Base-by-base conservation (phyloP, 2,329 filamentous ascomycete genomes). In the Arachnomyces sp. region DNA sequence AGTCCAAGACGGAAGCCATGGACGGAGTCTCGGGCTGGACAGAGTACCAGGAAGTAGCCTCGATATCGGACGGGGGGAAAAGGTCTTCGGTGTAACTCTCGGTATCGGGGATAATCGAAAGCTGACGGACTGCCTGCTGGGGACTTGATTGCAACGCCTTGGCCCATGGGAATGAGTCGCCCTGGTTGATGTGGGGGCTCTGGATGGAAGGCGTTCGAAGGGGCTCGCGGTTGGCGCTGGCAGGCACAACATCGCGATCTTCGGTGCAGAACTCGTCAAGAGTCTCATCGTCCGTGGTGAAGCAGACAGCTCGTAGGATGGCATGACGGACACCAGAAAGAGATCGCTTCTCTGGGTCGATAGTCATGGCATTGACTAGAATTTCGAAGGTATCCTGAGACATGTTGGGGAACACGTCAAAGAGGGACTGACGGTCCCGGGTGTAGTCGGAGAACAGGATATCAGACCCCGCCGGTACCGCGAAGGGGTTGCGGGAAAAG, bases 401-500 rank as follows among this genome's bases (percentile, higher is more conserved):
- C 90, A 98, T 94, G 63, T 85, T 89, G 30, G 92, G 89, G 64
- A 98, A 98, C 55, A 96, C 86, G 61, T 98, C 92, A 61, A 98
- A 98, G 43, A 98, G 77, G 31, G 85, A 93, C 65, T 96, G 89
- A 63, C 88, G 88, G 67, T 98, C 90, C 43, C 84, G 81, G 37
- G 82, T 84, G 61, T 93, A 98, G 64, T 98, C 92, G 47, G 88
- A 74, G 66, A 94, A 98, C 36, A 98, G 71, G 9, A 88, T 83
- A 57, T 98, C 92, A n/a, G 83, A 81, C 63, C 88, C 81, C 2
- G 86, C 88, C 1, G 92, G 92, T 2, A 82, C 85, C 38, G 85
- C 88, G 62, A 98, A 98, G 0, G 92, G 92, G 61, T 98, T 98
- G 60, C 89, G 83, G 42, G 89, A 90, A 70, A 98, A 98, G 47